Evolutionary conservation across 176 grass and related monocot genomes (phyloP).

Genomic region (Cocos nucifera): DNA sequence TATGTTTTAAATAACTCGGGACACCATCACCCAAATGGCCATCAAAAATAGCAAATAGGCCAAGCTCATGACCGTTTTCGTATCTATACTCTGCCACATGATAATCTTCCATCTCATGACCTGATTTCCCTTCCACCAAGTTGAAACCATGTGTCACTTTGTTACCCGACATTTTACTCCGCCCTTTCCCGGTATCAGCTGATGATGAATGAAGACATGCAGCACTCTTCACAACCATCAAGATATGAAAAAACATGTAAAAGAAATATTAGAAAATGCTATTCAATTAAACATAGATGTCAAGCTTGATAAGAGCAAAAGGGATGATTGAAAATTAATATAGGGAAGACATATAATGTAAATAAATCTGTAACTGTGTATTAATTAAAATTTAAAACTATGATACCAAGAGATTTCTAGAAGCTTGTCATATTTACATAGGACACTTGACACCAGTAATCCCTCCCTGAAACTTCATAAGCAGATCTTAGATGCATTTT

Average conservation of each 20-base stretch:
- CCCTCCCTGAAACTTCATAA: too few species aligned
- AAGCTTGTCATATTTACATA: too few species aligned
- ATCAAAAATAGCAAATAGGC: slow-evolving; percentile 96
- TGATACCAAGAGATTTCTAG: too few species aligned
- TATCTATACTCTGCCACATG: slow-evolving; percentile 84
- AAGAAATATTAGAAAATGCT: slow-evolving; percentile 4
- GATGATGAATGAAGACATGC: slow-evolving; percentile 66
- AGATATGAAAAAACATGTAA: slow-evolving; percentile 22
- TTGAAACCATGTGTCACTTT: slow-evolving; percentile 88
- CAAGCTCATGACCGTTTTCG: slow-evolving; percentile 71
- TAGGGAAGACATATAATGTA: neutral
- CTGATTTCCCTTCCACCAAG: slow-evolving; percentile 94
- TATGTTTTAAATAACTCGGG: slow-evolving; percentile 75
- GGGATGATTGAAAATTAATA: too few species aligned
- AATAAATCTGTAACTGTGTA: neutral
- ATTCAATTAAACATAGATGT: neutral
- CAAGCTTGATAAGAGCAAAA: neutral
- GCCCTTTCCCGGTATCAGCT: slow-evolving; percentile 71
- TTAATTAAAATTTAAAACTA: too few species aligned
- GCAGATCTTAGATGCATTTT: too few species aligned
- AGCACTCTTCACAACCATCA: slow-evolving; percentile 39
- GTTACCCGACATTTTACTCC: slow-evolving; percentile 85
- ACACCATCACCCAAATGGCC: slow-evolving; percentile 91
- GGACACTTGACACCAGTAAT: too few species aligned
- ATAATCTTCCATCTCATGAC: slow-evolving; percentile 99